Base-by-base conservation (phyloP, 768 basidiomycete species). In the Panaeolus cyanescens region DNA sequence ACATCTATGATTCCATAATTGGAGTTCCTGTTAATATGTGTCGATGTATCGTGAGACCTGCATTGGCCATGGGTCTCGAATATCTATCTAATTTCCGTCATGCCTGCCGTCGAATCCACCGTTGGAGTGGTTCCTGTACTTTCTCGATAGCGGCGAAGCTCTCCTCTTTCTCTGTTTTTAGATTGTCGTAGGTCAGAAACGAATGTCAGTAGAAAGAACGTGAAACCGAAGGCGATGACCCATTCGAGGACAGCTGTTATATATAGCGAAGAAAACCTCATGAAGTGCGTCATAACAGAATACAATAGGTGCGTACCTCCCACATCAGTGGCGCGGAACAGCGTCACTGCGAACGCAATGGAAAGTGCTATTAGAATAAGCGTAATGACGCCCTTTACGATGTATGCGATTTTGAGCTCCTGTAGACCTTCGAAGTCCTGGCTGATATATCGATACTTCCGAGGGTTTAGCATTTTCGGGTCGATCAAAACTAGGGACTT, bases 121-220 rank as follows among this genome's bases (percentile, higher is more conserved):
- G 59, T 30, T 60, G 42, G 8, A 54, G 55, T 39, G 59, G 20
- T 28, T 58, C n/a, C 31, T 42, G 19, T 33, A 15, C 5, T 54
- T 1, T 5, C n/a, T 25, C 25, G 20, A 34, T 54, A 36, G 34
- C 20, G 57, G 67, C 66, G 69, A 77, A 84, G 76, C 66, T 85
- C 76, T 39, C 85, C 83, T 61, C 76, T 79, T 53, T 72, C 74
- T 2, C 82, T 72, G 55, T 84, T 85, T 65, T 83, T 86, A 4
- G 85, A 80, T 70, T 83, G 79, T 54, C 85, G 77, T n/a, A 91
- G 79, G 71, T 93, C 92, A 70, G 83, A 89, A 64, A 72, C 85
- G 74, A 90, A 93, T 0, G 90, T 88, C 60, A 91, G 76, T 37
- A 92, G 74, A 71, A 90, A 93, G 64, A 90, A 80, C 5, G 87